Percentiles rank a stretch among this genome's conserved stretches.
These are phyloP conservation scores for Coniosporium tulheliwenetii DNA, from an alignment of 2,329 filamentous ascomycete species.

Conservation along the genomic window DNA sequence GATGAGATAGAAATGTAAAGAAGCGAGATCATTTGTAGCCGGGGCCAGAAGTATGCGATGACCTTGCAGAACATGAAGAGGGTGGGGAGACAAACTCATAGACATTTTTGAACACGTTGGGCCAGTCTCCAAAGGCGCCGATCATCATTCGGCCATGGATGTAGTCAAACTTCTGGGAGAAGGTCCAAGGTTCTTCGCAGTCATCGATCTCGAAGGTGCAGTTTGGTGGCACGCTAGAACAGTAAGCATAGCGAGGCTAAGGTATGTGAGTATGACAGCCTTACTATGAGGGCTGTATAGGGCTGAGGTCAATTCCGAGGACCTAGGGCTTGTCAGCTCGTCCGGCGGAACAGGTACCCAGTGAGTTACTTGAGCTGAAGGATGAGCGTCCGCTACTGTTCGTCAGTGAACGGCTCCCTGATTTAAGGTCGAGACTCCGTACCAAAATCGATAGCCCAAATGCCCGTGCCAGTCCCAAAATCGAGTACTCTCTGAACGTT, in stretches of 20 bases:
- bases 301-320: slow-evolving; percentile 24
- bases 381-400: no score
- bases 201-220: slow-evolving; percentile 49
- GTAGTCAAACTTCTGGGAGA: slow-evolving; percentile 37
- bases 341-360: no score
- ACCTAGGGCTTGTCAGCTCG: no score
- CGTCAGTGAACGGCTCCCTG: no score
- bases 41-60: neutral
- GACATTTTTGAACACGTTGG: slow-evolving; percentile 30
- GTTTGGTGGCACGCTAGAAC: slow-evolving; percentile 38
- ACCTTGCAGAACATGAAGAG: no score
- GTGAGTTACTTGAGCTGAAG: no score
- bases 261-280: slow-evolving; percentile 1
- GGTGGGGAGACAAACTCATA: slow-evolving; percentile 20
- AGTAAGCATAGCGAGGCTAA: slow-evolving; percentile 1
- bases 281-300: slow-evolving; percentile 30
- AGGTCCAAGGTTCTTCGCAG: slow-evolving; percentile 43
- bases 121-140: slow-evolving; percentile 37
- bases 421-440: no score
- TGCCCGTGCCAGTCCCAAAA: slow-evolving; percentile 8
- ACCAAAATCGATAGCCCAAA: slow-evolving; percentile 8
- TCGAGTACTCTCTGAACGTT: neutral
- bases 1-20: neutral
- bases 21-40: no score
- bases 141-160: slow-evolving; percentile 37